Conservation (phyloP, 805 yeast genomes). For the Monosporozyma unispora region DNA sequence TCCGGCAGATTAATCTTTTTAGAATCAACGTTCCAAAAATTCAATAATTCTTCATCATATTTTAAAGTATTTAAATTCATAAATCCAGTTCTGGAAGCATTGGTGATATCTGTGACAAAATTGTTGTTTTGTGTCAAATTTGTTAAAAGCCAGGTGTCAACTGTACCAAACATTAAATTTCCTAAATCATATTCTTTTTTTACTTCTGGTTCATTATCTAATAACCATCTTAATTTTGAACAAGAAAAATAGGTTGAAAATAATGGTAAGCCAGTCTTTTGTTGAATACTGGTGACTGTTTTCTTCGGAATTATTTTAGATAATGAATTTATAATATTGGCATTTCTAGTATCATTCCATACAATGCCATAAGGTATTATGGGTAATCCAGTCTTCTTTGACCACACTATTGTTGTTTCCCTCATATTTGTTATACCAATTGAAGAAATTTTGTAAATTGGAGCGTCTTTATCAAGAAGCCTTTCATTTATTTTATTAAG, state of each 20-base stretch:
- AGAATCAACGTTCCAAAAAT: slow-evolving; percentile 73
- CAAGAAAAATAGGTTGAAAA: slow-evolving; percentile 83
- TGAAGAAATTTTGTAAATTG: slow-evolving; percentile 56
- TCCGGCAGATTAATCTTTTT: slow-evolving; percentile 59
- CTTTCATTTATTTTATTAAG: slow-evolving; percentile 50
- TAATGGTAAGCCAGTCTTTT: slow-evolving; percentile 75
- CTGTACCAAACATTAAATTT: slow-evolving; percentile 84
- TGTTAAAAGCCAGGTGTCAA: slow-evolving; percentile 89
- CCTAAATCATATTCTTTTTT: slow-evolving; percentile 63
- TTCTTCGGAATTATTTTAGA: slow-evolving; percentile 45
- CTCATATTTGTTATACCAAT: slow-evolving; percentile 94
- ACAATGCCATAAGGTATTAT: slow-evolving; percentile 77
- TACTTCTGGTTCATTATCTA: slow-evolving; percentile 66
- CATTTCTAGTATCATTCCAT: slow-evolving; percentile 91
- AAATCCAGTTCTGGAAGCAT: slow-evolving; percentile 85
- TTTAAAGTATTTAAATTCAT: slow-evolving; percentile 70
- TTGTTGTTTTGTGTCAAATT: slow-evolving; percentile 63
- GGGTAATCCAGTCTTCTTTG: slow-evolving; percentile 71
- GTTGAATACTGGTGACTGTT: slow-evolving; percentile 47
- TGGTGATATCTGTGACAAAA: slow-evolving; percentile 79
- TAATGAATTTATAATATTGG: slow-evolving; percentile 57
- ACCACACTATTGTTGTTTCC: slow-evolving; percentile 89
- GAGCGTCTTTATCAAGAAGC: slow-evolving; percentile 32
- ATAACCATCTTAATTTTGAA: slow-evolving; percentile 79
- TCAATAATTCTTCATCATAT: slow-evolving; percentile 67